A percentile compares a stretch with the other conserved stretches of the same genome.
Conservation (phyloP, 2,329 filamentous ascomycete species). For the Fusarium falciforme region DNA sequence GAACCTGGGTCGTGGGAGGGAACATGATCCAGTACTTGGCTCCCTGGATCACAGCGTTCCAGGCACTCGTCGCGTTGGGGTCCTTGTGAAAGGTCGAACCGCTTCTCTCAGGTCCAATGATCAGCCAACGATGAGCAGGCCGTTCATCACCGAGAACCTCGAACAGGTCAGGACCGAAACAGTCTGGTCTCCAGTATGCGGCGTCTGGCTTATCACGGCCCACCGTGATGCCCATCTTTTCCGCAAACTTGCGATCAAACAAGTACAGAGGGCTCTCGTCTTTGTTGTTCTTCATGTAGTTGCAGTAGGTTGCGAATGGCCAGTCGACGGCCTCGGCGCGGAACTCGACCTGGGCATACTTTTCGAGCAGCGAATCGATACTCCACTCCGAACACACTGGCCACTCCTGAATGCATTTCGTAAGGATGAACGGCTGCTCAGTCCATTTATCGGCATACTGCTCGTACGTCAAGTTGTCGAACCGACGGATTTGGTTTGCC, state of each 20-base stretch:
- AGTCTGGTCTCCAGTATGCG: constrained; percentile 83
- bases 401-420: constrained; percentile 84
- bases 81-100: constrained; percentile 96
- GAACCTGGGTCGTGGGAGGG: constrained; percentile 80
- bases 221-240: constrained; percentile 83
- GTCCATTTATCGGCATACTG: constrained; percentile 84
- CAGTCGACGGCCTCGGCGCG: constrained; percentile 95
- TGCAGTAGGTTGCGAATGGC: constrained; percentile 82
- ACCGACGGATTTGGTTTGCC: constrained; percentile 77
- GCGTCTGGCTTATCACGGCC: constrained; percentile 58
- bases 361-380: constrained; percentile 71
- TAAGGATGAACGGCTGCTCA: constrained; percentile 86
- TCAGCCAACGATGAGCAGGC: constrained; percentile 92
- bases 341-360: constrained; percentile 77
- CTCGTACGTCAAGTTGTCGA: constrained; percentile 74
- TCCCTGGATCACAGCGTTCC: constrained; percentile 93
- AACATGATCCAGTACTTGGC: constrained; percentile 99
- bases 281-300: constrained; percentile 81
- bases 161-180: constrained; percentile 90
- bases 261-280: constrained; percentile 95
- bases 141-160: constrained; percentile 80
- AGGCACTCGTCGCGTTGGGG: constrained; percentile 79
- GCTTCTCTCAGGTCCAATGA: constrained; percentile 86
- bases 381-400: constrained; percentile 81
- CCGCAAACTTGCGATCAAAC: constrained; percentile 87